A percentile compares a stretch with the other conserved stretches of the same genome.
These are phyloP conservation scores for Ogataea nakhonphanomensis DNA, from an alignment of 805 yeast genomes.

Conservation along the genomic window DNA sequence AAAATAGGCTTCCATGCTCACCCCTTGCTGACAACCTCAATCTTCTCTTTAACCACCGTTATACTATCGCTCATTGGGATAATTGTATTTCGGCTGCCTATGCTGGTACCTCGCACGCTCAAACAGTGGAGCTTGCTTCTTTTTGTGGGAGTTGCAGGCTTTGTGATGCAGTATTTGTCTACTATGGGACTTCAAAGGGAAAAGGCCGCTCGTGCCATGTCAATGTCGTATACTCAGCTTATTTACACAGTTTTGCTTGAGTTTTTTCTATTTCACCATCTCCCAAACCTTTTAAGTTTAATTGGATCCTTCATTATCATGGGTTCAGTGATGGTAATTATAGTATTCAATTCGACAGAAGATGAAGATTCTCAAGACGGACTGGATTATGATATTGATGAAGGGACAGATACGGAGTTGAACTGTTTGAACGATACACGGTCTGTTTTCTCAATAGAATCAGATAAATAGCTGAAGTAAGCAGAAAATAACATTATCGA, in stretches of 20 bases:
- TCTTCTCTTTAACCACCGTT: slow-evolving; percentile 62
- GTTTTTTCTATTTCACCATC: slow-evolving; percentile 62
- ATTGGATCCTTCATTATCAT: slow-evolving; percentile 69
- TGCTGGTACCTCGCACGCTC: slow-evolving; percentile 56
- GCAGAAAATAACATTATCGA: slow-evolving; percentile 1
- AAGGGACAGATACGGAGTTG: slow-evolving; percentile 3
- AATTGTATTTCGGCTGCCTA: slow-evolving; percentile 45
- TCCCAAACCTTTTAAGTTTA: slow-evolving; percentile 66
- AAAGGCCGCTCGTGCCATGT: slow-evolving; percentile 69
- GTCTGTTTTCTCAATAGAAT: background rate
- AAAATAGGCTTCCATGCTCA: slow-evolving; percentile 77
- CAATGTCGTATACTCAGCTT: slow-evolving; percentile 74
- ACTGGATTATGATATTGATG: background rate
- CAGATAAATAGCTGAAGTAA: slow-evolving; percentile 4
- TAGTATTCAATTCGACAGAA: slow-evolving; percentile 44
- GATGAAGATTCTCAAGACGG: background rate
- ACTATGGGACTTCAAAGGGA: slow-evolving; percentile 85
- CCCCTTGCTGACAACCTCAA: slow-evolving; percentile 74
- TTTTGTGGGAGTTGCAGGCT: slow-evolving; percentile 72
- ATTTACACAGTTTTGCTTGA: slow-evolving; percentile 80
- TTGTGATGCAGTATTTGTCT: slow-evolving; percentile 71
- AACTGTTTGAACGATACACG: background rate
- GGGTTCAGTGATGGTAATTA: slow-evolving; percentile 57
- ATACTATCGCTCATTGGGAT: slow-evolving; percentile 53
- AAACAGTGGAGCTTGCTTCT: slow-evolving; percentile 65